Percentiles rank a stretch among this genome's conserved stretches.
These are phyloP conservation scores for Candida saitoana DNA, from an alignment of 805 yeast genomes.

Conservation along the genomic window DNA sequence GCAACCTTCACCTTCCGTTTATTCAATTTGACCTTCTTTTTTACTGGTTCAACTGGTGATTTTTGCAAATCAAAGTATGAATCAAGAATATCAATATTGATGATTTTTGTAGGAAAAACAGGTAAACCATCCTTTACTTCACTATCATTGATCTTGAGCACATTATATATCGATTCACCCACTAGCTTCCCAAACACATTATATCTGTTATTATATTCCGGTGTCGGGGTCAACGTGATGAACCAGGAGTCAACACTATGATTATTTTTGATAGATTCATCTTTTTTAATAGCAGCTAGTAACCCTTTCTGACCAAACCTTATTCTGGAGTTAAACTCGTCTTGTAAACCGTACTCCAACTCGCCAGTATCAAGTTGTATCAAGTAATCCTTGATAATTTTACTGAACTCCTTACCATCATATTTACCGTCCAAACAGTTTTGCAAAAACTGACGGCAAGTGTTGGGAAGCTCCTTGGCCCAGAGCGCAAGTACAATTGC, in stretches of 20 bases:
- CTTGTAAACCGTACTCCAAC: slow-evolving; percentile 11
- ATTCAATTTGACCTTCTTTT: slow-evolving; percentile 12
- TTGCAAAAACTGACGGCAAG: slow-evolving; percentile 46
- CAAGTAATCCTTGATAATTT: slow-evolving; percentile 27
- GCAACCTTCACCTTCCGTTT: slow-evolving; percentile 22
- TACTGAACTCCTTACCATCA: slow-evolving; percentile 38
- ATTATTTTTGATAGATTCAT: slow-evolving; percentile 15
- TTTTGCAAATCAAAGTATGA: slow-evolving; percentile 46
- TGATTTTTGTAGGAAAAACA: slow-evolving; percentile 48
- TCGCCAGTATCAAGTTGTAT: slow-evolving; percentile 10
- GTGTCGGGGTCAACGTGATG: slow-evolving; percentile 14
- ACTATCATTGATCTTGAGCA: slow-evolving; percentile 46
- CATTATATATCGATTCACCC: slow-evolving; percentile 52
- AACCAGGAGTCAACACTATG: slow-evolving; percentile 27
- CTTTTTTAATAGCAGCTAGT: slow-evolving; percentile 45
- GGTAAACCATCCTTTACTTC: slow-evolving; percentile 42
- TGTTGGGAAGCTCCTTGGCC: slow-evolving; percentile 62
- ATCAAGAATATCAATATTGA: slow-evolving; percentile 36
- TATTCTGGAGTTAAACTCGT: slow-evolving; percentile 51
- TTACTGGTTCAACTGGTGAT: slow-evolving; percentile 1
- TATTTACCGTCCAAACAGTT: slow-evolving; percentile 43
- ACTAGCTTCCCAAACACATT: slow-evolving; percentile 56
- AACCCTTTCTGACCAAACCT: slow-evolving; percentile 50
- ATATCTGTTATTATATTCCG: slow-evolving; percentile 37
- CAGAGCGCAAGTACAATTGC: slow-evolving; percentile 56